These are phyloP conservation scores for Phytophthora podocarpi DNA, from an alignment of 352 stramenopile genomes.

Conservation along the genomic window DNA sequence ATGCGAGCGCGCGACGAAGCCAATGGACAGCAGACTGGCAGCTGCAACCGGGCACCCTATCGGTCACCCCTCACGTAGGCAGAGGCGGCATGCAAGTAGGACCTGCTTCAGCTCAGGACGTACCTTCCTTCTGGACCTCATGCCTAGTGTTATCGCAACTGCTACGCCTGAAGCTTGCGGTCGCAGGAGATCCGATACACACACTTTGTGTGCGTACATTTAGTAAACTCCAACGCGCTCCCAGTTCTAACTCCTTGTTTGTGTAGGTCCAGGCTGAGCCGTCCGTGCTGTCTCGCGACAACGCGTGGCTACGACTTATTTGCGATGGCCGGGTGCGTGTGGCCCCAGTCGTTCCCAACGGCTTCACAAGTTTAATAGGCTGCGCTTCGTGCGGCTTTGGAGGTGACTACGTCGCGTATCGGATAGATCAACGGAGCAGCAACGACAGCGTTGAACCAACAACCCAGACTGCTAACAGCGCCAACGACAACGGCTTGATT, in stretches of 20 bases:
- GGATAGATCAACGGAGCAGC: too few species aligned
- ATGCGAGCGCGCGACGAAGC: neutral
- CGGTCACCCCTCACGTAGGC: neutral
- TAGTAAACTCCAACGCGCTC: neutral
- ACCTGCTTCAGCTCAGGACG: conserved; percentile 1
- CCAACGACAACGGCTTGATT: conserved; percentile 2
- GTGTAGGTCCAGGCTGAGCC: conserved; percentile 34
- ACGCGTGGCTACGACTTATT: conserved; percentile 42
- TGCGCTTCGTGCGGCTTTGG: conserved; percentile 18
- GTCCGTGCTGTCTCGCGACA: conserved; percentile 22
- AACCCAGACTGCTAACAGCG: neutral
- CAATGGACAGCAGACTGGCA: conserved; percentile 30
- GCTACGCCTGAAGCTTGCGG: conserved; percentile 28
- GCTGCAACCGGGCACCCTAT: conserved; percentile 21
- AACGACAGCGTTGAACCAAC: too few species aligned
- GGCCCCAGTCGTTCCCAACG: conserved; percentile 24
- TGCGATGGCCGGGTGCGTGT: conserved; percentile 37
- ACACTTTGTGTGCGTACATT: conserved; percentile 32
- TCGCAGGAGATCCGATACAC: conserved; percentile 20
- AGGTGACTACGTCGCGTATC: conserved; percentile 34
- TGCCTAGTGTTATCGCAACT: conserved; percentile 37
- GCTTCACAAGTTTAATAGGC: conserved; percentile 30
- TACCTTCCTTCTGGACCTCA: conserved; percentile 35
- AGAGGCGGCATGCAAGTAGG: too few species aligned
- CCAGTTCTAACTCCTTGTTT: too few species aligned